Percentiles rank a stretch among this genome's conserved stretches.
phyloP scores from a whole-genome alignment of 306 rosid genomes.

The Trifolium repens region DNA sequence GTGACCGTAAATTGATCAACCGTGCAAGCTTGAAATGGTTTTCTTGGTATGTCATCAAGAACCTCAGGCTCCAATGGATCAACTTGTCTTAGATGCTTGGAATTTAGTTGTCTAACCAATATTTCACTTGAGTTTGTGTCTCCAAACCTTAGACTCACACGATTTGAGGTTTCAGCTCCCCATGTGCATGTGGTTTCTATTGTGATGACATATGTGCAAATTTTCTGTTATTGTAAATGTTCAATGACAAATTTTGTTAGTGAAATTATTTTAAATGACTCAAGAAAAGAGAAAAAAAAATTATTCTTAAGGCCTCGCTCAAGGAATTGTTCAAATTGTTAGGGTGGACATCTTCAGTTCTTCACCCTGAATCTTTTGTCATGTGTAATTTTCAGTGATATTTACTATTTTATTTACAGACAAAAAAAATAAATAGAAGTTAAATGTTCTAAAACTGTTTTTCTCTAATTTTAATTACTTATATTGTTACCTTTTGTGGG shows the following conservation, averaged over 20 bases:
- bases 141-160: slow-evolving; percentile 76
- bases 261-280: neutral
- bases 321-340: no score
- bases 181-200: slow-evolving; percentile 74
- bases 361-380: no score
- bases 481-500: slow-evolving; percentile 50
- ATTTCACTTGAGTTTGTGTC: slow-evolving; percentile 70
- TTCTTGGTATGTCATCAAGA: slow-evolving; percentile 68
- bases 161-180: slow-evolving; percentile 80
- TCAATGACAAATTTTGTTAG: neutral
- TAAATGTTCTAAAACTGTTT: no score
- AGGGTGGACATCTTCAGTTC: no score
- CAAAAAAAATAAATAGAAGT: no score
- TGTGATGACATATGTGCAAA: slow-evolving; percentile 67
- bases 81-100: slow-evolving; percentile 62
- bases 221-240: slow-evolving; percentile 52
- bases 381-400: no score
- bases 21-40: slow-evolving; percentile 81
- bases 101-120: slow-evolving; percentile 61
- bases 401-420: no score
- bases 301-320: no score
- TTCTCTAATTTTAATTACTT: no score
- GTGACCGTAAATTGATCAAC: slow-evolving; percentile 70
- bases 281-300: no score
- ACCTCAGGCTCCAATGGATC: slow-evolving; percentile 62